Evolutionary conservation across 192 early-diverging fungal genomes (phyloP), one percentile per base, ranked within the genome.

Genomic region (Coemansia umbellata): DNA sequence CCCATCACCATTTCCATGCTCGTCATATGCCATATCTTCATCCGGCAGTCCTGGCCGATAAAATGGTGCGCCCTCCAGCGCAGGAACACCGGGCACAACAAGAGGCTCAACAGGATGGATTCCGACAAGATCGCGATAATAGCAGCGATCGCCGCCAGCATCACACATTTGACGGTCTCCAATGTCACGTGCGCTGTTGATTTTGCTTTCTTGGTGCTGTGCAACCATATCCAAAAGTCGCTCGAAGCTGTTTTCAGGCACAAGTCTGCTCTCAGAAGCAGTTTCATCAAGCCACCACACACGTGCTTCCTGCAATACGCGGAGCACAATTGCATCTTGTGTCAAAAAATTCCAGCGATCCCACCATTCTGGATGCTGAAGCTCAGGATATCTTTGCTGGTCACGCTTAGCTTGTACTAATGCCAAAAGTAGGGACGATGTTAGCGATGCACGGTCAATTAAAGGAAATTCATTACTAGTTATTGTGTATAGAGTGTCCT

Each of bases 401-500:
- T 63, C 22, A 33, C 55, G 60, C 36, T 50, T 48, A 8, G 72
- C 72, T 32, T 68, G 60, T 0, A 23, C 72, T 19, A 75, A 57
- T 8, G 72, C 65, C 36, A 68, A 37, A 42, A 75, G 60, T 31
- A 75, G 50, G 47, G 72, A 75, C 22, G 72, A 75, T 14, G 58
- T 63, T 39, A 75, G 53, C 22, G 72, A 45, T 27, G 58, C 59
- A 31, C 63, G 56, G 53, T 75, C 72, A 9, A 82, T 67, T n/a
- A 85, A 53, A 9, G 85, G 85, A 37, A 85, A 88, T 53, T 86
- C 81, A 23, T 87, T 78, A 15, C 66, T 50, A 0, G 87, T 85
- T 26, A 92, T 67, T 14, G 84, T 70, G 73, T 86, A 92, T 10
- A 88, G 78, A 18, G 74, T 84, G 53, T 85, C 86, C 19, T 82